Evolutionary conservation across 306 rosid species (phyloP).

Genomic region (Malus sieversii): DNA sequence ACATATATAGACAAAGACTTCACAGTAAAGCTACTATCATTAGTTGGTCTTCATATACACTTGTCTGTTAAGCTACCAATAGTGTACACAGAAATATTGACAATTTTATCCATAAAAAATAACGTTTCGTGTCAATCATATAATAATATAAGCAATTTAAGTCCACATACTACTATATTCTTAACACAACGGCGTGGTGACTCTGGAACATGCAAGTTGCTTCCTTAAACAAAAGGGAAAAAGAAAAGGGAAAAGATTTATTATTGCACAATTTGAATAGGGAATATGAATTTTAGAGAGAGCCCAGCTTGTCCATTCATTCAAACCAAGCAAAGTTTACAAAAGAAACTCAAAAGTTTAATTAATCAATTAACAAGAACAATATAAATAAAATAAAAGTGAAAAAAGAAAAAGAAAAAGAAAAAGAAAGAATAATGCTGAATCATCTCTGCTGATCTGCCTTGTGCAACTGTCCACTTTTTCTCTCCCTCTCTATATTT

Average conservation of each 20-base stretch:
- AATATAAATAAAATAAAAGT: background rate
- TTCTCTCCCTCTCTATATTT: background rate
- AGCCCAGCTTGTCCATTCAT: constrained; percentile 5
- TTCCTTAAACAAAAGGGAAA: background rate
- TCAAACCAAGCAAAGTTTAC: constrained; percentile 12
- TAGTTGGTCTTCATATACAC: too few relatives aligned
- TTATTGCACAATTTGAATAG: background rate
- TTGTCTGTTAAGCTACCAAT: too few relatives aligned
- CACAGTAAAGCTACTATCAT: too few relatives aligned
- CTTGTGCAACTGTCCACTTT: constrained; percentile 9
- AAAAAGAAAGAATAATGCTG: background rate
- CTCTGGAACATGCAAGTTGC: background rate
- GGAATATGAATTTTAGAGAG: constrained; percentile 1
- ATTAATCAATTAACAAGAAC: constrained; percentile 4
- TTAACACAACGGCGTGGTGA: background rate
- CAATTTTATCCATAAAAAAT: too few relatives aligned
- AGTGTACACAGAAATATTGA: too few relatives aligned
- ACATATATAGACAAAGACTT: too few relatives aligned
- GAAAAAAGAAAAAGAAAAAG: background rate
- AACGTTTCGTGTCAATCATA: too few relatives aligned
- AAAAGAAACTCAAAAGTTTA: background rate
- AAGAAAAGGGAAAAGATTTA: too few relatives aligned
- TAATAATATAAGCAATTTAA: too few relatives aligned
- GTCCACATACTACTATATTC: too few relatives aligned
- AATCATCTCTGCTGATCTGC: constrained; percentile 6